Evolutionary conservation across 2,329 filamentous ascomycete genomes (phyloP), one percentile per base, ranked within the genome.

Genomic region (Sclerotinia glacialis): DNA sequence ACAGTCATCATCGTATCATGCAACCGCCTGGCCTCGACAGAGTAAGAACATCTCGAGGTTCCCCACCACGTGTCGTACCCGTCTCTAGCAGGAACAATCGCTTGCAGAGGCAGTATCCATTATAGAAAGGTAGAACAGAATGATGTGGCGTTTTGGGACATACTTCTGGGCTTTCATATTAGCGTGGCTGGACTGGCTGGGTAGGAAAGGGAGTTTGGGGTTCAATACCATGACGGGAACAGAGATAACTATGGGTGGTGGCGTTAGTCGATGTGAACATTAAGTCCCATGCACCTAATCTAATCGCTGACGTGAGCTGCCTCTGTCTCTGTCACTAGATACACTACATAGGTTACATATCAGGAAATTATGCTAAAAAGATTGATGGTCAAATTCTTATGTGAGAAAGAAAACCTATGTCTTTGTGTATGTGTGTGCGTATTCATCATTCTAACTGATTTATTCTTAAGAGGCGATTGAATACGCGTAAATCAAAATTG

Each of bases 41-140:
- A 46, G 65, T 71, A 23, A 69, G 74, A 69, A 70, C 66, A 49
- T 71, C 72, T 56, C 70, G 71, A 28, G 72, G 72, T 18, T 73
- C 74, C 12, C 71, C 70, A 6, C 72, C 67, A 47, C 67, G 72
- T 42, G 47, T 73, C 26, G 67, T 72, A 50, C 69, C 71, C 21
- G 70, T 69, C 50, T 70, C 71, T n/a, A 67, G 67, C 42, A 70
- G 73, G 64, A 42, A 42, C 46, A 61, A 63, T 42, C 70, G 73
- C 28, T 55, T 60, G 31, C 68, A 69, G 26, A 67, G 72, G 55
- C 70, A 73, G 42, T 72, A 74, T 58, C 59, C 40, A 46, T 66
- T 67, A 28, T 52, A 66, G 21, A 59, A 23, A 52, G 18, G 26
- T 26, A 34, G n/a, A 28, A 37, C 47, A 62, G 1, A 50, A 55